Conservation (phyloP, 805 yeast genomes). For the Candida boidinii region DNA sequence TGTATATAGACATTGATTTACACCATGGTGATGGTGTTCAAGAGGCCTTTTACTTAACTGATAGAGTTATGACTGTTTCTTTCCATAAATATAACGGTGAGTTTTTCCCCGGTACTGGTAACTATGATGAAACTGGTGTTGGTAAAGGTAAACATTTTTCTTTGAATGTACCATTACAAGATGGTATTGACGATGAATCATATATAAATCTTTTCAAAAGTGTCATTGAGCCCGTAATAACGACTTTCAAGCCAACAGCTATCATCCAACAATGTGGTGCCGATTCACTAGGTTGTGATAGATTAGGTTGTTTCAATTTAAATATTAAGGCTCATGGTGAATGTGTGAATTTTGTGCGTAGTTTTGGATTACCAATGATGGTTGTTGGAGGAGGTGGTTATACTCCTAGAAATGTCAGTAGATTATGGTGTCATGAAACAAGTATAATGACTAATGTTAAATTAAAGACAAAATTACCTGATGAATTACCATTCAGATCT, state of each 20-base stretch:
- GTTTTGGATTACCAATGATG: constrained; percentile 83
- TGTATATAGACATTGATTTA: constrained; percentile 89
- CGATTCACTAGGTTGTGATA: constrained; percentile 87
- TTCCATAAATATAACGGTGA: constrained; percentile 93
- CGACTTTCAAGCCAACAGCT: constrained; percentile 86
- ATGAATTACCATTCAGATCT: constrained; percentile 62
- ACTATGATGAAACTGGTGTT: constrained; percentile 79
- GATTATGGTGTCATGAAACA: constrained; percentile 95
- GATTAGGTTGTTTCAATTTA: constrained; percentile 88
- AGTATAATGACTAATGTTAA: constrained; percentile 77
- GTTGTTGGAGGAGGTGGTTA: constrained; percentile 98
- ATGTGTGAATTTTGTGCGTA: constrained; percentile 83
- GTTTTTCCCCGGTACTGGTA: constrained; percentile 96
- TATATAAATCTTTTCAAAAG: constrained; percentile 72
- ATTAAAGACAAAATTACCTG: constrained; percentile 69
- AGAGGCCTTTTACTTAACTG: constrained; percentile 92
- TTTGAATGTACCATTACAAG: constrained; percentile 85
- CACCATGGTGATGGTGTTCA: constrained; percentile 99
- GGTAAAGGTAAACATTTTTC: constrained; percentile 86
- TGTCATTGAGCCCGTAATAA: constrained; percentile 82
- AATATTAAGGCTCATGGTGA: constrained; percentile 92
- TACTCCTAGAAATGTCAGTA: constrained; percentile 89
- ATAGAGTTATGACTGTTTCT: constrained; percentile 92
- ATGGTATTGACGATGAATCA: constrained; percentile 91
- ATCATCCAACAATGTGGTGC: constrained; percentile 98